Percentiles rank a stretch among this genome's conserved stretches.
Conservation (phyloP, 495 filamentous ascomycete genomes). For the Trichocladium antarcticum region DNA sequence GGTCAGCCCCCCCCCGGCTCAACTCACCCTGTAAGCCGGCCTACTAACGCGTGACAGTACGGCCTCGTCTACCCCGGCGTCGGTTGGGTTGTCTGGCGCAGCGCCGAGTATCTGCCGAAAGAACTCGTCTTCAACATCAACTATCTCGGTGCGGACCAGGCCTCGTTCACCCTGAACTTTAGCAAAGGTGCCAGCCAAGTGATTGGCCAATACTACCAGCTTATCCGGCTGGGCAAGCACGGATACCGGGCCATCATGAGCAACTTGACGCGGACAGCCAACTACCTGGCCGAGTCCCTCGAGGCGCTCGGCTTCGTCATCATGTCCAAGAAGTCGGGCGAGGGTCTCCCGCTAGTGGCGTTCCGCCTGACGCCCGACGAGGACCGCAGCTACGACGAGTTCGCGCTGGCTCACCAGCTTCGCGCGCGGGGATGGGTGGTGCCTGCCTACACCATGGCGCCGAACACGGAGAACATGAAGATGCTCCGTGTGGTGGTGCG, state of each 20-base stretch:
- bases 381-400: constrained; percentile 68
- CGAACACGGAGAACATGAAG: constrained; percentile 63
- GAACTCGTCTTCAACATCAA: constrained; percentile 97
- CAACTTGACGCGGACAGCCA: constrained; percentile 71
- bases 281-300: constrained; percentile 64
- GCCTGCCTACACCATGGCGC: constrained; percentile 91
- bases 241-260: constrained; percentile 80
- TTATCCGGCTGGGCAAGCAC: constrained; percentile 82
- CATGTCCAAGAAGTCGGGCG: constrained; percentile 62
- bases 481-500: constrained; percentile 81
- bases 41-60: constrained; percentile 23
- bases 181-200: constrained; percentile 84
- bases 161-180: constrained; percentile 97
- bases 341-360: constrained; percentile 75
- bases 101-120: constrained; percentile 69
- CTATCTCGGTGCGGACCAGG: constrained; percentile 86
- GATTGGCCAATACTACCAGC: constrained; percentile 92
- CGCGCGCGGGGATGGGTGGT: constrained; percentile 80
- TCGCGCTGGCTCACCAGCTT: constrained; percentile 68
- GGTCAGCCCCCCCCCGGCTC: constrained; percentile 48
- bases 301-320: constrained; percentile 68
- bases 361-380: constrained; percentile 53
- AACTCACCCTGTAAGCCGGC: too few species aligned
- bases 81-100: constrained; percentile 84
- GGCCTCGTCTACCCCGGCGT: constrained; percentile 80